Evolutionary conservation across 2,329 filamentous ascomycete genomes (phyloP).

Genomic region (Phialophora macrospora): DNA sequence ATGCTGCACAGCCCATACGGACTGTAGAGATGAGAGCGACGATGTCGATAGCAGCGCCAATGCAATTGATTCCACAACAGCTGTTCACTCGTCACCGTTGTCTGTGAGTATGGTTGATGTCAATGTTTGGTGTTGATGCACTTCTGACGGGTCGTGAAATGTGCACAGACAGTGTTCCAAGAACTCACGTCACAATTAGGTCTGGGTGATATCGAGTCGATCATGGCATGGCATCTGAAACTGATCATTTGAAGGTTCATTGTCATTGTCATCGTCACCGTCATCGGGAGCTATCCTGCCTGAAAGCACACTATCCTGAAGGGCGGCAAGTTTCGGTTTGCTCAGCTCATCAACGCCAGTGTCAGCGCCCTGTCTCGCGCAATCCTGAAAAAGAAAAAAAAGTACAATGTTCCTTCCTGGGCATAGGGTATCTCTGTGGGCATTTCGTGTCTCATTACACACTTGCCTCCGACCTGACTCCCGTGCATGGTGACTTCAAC

Average conservation of each 20-base stretch:
- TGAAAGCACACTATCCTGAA: not conserved
- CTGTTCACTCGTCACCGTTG: too few species aligned
- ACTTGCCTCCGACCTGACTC: not conserved
- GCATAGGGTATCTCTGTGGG: not conserved
- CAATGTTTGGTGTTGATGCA: too few species aligned
- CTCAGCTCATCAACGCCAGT: not conserved
- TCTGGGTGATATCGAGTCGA: too few species aligned
- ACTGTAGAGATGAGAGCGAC: too few species aligned
- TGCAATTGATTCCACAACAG: too few species aligned
- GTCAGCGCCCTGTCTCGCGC: not conserved
- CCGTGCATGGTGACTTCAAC: not conserved
- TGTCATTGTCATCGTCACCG: not conserved
- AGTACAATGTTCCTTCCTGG: not conserved
- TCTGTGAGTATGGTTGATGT: too few species aligned
- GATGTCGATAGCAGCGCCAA: too few species aligned
- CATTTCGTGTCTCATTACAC: constrained; percentile 1
- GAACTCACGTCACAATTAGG: too few species aligned
- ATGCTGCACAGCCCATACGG: too few species aligned
- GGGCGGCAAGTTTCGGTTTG: not conserved
- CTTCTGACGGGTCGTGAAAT: too few species aligned
- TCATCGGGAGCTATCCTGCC: not conserved
- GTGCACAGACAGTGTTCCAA: too few species aligned
- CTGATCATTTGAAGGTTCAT: not conserved
- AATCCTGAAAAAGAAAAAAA: not conserved
- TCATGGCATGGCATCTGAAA: too few species aligned